Base-by-base conservation (phyloP, 1,284 basidiomycete genomes). In the Ustilago tritici region DNA sequence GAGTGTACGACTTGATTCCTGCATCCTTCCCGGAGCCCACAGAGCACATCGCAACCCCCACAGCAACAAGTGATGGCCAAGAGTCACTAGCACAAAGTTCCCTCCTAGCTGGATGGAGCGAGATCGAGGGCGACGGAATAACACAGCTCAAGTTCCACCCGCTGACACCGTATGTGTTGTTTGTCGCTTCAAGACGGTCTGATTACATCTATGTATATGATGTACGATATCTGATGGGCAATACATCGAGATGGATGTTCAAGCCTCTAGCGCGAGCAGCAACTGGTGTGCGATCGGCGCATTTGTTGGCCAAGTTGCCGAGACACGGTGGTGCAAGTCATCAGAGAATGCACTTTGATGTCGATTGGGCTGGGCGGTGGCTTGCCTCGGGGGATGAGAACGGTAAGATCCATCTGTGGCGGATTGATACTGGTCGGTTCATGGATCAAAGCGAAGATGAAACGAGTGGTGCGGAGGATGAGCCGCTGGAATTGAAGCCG, bases 91-190 rank as follows among this genome's bases (percentile, higher is more conserved):
- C 74, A 7, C 56, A 72, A 9, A 46, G 40, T 12, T 58, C 61
- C 0, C 73, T 80, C 59, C 58, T 83, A 31, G 77, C 76, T 8
- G 81, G 81, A 4, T 83, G 81, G 81, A 63, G 61, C n/a, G 79
- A 81, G 65, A 54, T 72, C 34, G 70, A 75, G 41, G 78, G 80
- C 17, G 67, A 74, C 7, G 81, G 81, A 5, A 69, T 83, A 54
- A 72, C 76, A 15, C 81, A 79, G 46, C 70, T 83, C 62, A 62
- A 52, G 2, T 80, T 83, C 46, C 81, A 83, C 35, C 81, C 81
- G n/a, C 57, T 67, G 9, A 54, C 67, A 11, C 73, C 78, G 6
- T 55, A 77, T 31, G 59, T 83, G 17, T 62, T 83, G 40, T 83
- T 83, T 31, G 80, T 81, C 34, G 62, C 72, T 15, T 76, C 74